These are phyloP conservation scores for Kingdonia uniflora DNA, from an alignment of 164 flowering plant genomes.

Conservation along the genomic window DNA sequence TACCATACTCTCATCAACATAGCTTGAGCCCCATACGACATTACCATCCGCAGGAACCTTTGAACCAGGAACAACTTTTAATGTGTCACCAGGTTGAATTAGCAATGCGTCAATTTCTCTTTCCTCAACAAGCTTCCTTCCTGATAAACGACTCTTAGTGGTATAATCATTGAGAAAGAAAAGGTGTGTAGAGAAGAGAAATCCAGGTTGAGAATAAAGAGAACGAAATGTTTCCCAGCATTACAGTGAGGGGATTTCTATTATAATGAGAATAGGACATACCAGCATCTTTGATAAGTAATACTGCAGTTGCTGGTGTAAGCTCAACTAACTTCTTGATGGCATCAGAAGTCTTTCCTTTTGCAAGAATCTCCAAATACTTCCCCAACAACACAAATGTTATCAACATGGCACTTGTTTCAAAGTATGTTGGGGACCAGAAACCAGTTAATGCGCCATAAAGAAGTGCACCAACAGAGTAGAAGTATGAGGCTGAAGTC, in stretches of 20 bases:
- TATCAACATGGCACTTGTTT: slow-evolving; percentile 95
- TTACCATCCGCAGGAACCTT: slow-evolving; percentile 91
- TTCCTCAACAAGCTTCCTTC: slow-evolving; percentile 56
- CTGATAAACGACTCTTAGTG: slow-evolving; percentile 20
- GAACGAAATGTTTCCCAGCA: background rate
- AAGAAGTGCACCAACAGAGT: slow-evolving; percentile 83
- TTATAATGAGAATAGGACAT: background rate
- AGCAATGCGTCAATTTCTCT: slow-evolving; percentile 84
- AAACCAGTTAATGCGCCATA: slow-evolving; percentile 93
- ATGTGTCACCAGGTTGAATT: slow-evolving; percentile 79
- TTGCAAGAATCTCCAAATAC: slow-evolving; percentile 90
- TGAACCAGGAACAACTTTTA: slow-evolving; percentile 90
- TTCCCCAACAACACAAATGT: slow-evolving; percentile 95
- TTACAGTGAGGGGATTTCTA: background rate
- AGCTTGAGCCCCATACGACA: slow-evolving; percentile 89
- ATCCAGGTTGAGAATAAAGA: background rate
- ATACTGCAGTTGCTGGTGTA: slow-evolving; percentile 77
- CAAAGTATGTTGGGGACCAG: slow-evolving; percentile 95
- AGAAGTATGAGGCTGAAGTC: slow-evolving; percentile 92
- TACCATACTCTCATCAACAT: slow-evolving; percentile 96
- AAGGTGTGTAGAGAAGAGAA: background rate
- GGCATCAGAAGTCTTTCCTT: slow-evolving; percentile 97
- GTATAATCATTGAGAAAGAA: background rate
- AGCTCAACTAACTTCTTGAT: slow-evolving; percentile 93
- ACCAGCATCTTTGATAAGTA: slow-evolving; percentile 80